phyloP scores from a whole-genome alignment of 306 rosid species.

The Acacia crassicarpa region DNA sequence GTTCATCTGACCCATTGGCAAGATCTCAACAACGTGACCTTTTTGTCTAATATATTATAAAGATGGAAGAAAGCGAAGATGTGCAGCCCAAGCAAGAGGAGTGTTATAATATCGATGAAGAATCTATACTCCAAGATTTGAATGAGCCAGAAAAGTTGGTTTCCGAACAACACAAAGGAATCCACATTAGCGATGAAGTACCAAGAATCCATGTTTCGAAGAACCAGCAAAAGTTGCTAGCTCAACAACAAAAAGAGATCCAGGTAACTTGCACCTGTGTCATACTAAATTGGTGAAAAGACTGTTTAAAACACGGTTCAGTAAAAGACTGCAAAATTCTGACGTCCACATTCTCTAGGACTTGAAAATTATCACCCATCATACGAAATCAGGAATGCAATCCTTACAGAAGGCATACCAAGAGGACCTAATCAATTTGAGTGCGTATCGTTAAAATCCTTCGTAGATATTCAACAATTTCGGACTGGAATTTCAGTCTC shows the following conservation, averaged over 20 bases:
- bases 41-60: slow-evolving; percentile 26
- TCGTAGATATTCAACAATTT: not conserved
- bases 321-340: slow-evolving; percentile 3
- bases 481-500: slow-evolving; percentile 12
- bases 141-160: slow-evolving; percentile 60
- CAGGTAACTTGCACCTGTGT: slow-evolving; percentile 48
- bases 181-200: slow-evolving; percentile 27
- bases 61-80: slow-evolving; percentile 56
- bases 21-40: not conserved
- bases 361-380: slow-evolving; percentile 57
- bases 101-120: slow-evolving; percentile 15
- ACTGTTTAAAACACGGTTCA: not conserved
- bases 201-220: slow-evolving; percentile 9
- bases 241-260: slow-evolving; percentile 55
- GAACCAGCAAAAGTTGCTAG: slow-evolving; percentile 52
- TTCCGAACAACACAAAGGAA: not conserved
- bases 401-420: slow-evolving; percentile 55
- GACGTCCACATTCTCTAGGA: slow-evolving; percentile 50
- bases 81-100: slow-evolving; percentile 36
- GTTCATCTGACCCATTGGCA: not conserved
- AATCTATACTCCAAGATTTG: slow-evolving; percentile 15
- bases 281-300: not conserved
- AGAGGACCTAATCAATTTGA: slow-evolving; percentile 62
- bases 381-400: slow-evolving; percentile 74
- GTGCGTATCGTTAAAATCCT: slow-evolving; percentile 38